Conservation (phyloP, 1,284 basidiomycete genomes). For the Phylloboletellus chloephorus region DNA sequence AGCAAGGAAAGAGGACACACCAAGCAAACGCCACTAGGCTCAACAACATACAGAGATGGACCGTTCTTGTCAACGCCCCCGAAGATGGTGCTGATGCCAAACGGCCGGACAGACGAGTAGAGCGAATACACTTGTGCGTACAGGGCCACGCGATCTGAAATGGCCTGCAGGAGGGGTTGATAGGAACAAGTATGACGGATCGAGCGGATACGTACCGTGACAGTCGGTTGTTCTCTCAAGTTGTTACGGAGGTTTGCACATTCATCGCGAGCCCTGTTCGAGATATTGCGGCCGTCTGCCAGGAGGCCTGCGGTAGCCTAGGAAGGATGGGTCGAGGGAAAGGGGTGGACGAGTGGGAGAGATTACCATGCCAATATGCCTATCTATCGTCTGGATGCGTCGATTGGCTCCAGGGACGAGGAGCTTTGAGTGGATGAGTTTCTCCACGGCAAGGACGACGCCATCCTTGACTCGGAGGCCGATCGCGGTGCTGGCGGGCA, state of each 20-base stretch:
- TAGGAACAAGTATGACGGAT: slow-evolving; percentile 2
- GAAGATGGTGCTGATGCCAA: slow-evolving; percentile 91
- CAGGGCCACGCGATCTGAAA: slow-evolving; percentile 81
- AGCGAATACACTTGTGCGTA: slow-evolving; percentile 97
- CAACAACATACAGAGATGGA: slow-evolving; percentile 85
- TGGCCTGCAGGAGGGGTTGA: slow-evolving; percentile 42
- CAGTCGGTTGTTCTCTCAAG: slow-evolving; percentile 72
- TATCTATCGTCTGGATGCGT: slow-evolving; percentile 90
- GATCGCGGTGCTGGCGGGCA: slow-evolving; percentile 68
- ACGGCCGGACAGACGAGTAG: slow-evolving; percentile 96
- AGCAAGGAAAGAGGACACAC: slow-evolving; percentile 40
- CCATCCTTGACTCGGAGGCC: slow-evolving; percentile 93
- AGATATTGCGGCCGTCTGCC: slow-evolving; percentile 90
- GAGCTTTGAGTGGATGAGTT: slow-evolving; percentile 95
- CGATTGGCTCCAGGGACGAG: slow-evolving; percentile 91
- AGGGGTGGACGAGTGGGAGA: background rate
- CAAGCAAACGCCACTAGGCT: slow-evolving; percentile 92
- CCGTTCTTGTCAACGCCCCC: slow-evolving; percentile 88
- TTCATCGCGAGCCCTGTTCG: slow-evolving; percentile 83
- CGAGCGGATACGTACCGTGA: slow-evolving; percentile 60
- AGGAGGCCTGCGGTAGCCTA: slow-evolving; percentile 91
- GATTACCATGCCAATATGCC: slow-evolving; percentile 85
- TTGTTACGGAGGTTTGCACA: slow-evolving; percentile 71
- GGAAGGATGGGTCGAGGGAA: background rate
- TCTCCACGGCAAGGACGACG: slow-evolving; percentile 93